Conservation (phyloP, 768 basidiomycete species). For the Tulasnella sp. region DNA sequence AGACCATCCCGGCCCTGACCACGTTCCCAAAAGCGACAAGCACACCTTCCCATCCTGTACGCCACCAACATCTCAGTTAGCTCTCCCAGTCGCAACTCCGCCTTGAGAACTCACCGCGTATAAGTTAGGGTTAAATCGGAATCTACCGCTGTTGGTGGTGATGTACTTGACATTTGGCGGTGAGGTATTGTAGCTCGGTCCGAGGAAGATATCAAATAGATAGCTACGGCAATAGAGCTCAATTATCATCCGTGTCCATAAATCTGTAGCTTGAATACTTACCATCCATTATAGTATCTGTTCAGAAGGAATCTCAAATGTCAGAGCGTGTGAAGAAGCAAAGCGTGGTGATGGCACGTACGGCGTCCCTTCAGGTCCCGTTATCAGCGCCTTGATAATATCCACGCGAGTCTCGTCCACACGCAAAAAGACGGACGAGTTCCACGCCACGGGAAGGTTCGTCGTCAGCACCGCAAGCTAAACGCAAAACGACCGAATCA, state of each 20-base stretch:
- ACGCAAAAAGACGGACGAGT: conserved; percentile 83
- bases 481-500: background rate
- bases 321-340: conserved; percentile 1
- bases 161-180: conserved; percentile 3
- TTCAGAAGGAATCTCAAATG: conserved; percentile 10
- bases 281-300: conserved; percentile 89
- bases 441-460: conserved; percentile 88
- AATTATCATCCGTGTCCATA: background rate
- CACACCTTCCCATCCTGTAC: conserved; percentile 86
- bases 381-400: conserved; percentile 77
- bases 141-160: conserved; percentile 63
- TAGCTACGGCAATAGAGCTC: conserved; percentile 29
- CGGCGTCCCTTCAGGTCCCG: conserved; percentile 90
- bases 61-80: background rate
- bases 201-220: conserved; percentile 88
- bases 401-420: conserved; percentile 89
- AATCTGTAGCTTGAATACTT: conserved; percentile 22
- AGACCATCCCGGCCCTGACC: conserved; percentile 90
- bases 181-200: conserved; percentile 59
- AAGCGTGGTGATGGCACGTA: conserved; percentile 27
- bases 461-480: conserved; percentile 88
- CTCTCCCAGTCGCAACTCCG: background rate
- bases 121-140: conserved; percentile 86
- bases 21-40: conserved; percentile 80
- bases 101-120: conserved; percentile 51